Conservation (phyloP, 345 rosid genomes). For the Balakata baccata region DNA sequence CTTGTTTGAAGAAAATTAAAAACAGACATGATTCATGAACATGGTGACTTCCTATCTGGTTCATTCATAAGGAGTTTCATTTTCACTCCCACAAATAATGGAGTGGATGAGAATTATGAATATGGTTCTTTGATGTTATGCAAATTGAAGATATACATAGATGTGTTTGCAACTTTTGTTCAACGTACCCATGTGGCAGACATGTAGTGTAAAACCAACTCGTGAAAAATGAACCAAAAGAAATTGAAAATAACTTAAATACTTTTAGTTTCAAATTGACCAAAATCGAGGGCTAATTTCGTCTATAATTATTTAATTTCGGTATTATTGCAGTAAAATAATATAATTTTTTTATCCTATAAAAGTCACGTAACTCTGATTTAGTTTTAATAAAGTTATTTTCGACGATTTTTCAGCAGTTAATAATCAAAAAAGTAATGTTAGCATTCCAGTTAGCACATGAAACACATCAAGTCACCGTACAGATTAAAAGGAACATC, state of each 20-base stretch:
- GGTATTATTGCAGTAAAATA: too few relatives aligned
- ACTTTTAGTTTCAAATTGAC: too few relatives aligned
- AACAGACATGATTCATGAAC: not conserved
- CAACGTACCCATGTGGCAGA: slow-evolving; percentile 14
- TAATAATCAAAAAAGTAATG: too few relatives aligned
- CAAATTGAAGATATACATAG: not conserved
- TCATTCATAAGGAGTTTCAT: not conserved
- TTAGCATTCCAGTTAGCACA: too few relatives aligned
- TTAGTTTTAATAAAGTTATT: too few relatives aligned
- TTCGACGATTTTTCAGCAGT: too few relatives aligned
- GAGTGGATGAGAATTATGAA: not conserved
- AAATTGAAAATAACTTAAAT: not conserved
- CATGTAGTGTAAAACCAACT: not conserved
- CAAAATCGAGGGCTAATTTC: too few relatives aligned
- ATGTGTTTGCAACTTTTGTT: not conserved
- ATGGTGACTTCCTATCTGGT: not conserved
- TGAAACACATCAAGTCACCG: too few relatives aligned
- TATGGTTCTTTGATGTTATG: not conserved
- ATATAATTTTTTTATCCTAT: too few relatives aligned
- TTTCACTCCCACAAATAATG: not conserved
- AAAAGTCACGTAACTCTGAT: too few relatives aligned
- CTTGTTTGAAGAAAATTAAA: not conserved
- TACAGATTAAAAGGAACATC: too few relatives aligned
- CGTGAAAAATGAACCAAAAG: not conserved
- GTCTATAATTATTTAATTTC: too few relatives aligned